These are phyloP conservation scores for Syzygium grande DNA, from an alignment of 345 rosid genomes.

Conservation along the genomic window DNA sequence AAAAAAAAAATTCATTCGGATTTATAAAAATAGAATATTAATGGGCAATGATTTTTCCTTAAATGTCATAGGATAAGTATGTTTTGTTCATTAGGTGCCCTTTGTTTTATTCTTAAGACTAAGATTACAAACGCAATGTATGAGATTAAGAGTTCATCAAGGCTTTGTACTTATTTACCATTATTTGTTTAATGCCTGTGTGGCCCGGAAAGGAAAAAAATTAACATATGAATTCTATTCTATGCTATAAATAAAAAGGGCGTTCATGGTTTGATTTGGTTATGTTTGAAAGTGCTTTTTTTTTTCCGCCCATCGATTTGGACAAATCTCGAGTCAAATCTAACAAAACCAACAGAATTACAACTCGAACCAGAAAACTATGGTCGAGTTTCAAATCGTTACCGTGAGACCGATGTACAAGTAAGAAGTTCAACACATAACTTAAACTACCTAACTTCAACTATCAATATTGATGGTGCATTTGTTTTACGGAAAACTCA, in stretches of 20 bases:
- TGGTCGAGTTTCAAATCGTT: not conserved
- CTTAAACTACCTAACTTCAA: not conserved
- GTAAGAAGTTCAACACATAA: rapidly evolving
- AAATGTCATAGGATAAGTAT: not conserved
- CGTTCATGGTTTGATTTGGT: not conserved
- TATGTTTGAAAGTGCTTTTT: not conserved
- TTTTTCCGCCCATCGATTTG: not conserved
- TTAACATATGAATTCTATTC: not conserved
- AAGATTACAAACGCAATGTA: not conserved
- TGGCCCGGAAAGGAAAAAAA: not conserved
- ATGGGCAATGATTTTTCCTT: not conserved
- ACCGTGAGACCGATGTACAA: not conserved
- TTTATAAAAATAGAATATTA: not conserved
- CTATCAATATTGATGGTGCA: not conserved
- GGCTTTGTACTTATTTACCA: not conserved
- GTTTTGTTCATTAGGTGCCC: not conserved
- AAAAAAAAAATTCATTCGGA: not conserved
- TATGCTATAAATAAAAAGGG: not conserved
- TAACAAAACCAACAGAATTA: not conserved
- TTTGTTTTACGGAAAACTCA: too few relatives aligned
- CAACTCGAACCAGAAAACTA: not conserved
- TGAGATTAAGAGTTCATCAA: not conserved
- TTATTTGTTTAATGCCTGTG: not conserved
- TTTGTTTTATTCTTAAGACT: not conserved
- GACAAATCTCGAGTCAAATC: not conserved